Base-by-base conservation (phyloP, 2,329 filamentous ascomycete species). In the Nemania serpens region DNA sequence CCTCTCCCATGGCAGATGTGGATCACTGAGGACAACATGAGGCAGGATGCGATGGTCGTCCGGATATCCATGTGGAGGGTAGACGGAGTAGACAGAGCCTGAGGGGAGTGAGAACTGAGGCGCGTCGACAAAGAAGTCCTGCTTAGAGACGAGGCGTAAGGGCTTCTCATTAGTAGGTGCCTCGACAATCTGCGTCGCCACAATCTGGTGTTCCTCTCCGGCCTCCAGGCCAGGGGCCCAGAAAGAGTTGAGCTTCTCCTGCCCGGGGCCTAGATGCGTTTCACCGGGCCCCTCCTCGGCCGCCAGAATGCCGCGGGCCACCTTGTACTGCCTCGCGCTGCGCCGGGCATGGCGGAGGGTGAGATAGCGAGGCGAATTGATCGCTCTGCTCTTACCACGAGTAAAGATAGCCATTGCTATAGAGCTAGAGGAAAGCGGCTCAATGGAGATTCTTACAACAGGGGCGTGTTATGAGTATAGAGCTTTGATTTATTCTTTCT, bases 1-100 rank as follows among this genome's bases (percentile, higher is more conserved):
- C 1, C 77, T 61, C 63, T 78, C 76, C 80, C 80, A 82, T 0
- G 79, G 79, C 1, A 81, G 61, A 55, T 75, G 71, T 0, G 78
- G 75, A 59, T 81, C 77, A 1, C 65, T 77, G 18, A 82, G 69
- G 4, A 82, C 76, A 0, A 82, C 64, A 63, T 82, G 79, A 1
- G 80, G 80, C 2, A 82, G 63, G 1, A 76, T 73, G 0, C 67
- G 37, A 4, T 56, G 58, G 1, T 70, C 59, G n/a, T 75, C 79
- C 0, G 61, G 42, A 51, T 79, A 71, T 0, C 78, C 79, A 0
- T 67, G 49, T 0, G 77, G 75, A 0, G 80, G 80, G 62, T 79
- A 81, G 0, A 68, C 53, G 0, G 73, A 76, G 66, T 81, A 61
- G 2, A 81, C 62, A 0, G 52, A 55, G 0, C 70, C 71, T 1